Conservation (phyloP, 257 asterid genomes). For the Ilex asprella region DNA sequence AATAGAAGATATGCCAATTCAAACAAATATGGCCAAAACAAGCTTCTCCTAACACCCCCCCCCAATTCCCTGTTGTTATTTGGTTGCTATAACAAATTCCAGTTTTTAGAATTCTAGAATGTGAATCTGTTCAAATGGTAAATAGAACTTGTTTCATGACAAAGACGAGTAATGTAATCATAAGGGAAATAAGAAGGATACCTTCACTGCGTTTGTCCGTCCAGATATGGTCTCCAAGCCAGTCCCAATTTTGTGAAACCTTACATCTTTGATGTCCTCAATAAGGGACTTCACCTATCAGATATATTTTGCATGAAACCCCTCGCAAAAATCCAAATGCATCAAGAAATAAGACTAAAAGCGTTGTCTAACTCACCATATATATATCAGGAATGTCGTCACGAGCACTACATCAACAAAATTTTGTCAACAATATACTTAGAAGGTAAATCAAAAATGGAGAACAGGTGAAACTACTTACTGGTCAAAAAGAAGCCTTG, state of each 20-base stretch:
- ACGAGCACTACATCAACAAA: constrained; percentile 53
- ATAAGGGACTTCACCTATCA: constrained; percentile 77
- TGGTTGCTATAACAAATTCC: not conserved
- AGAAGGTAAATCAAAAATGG: constrained; percentile 6
- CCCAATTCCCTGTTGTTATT: not conserved
- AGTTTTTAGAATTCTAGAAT: not conserved
- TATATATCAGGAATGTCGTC: constrained; percentile 81
- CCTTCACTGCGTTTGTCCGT: constrained; percentile 66
- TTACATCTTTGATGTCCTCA: constrained; percentile 93
- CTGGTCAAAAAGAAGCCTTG: constrained; percentile 92
- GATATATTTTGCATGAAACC: constrained; percentile 10
- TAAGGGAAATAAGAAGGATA: constrained; percentile 18
- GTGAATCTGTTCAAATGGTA: not conserved
- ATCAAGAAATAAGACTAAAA: not conserved
- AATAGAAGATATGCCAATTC: too few species aligned
- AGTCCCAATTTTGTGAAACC: constrained; percentile 86
- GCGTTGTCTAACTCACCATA: constrained; percentile 52
- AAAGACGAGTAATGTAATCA: not conserved
- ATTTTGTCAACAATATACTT: constrained; percentile 15
- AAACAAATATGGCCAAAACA: too few species aligned
- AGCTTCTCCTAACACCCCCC: too few species aligned
- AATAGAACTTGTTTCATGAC: not conserved
- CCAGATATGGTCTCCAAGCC: constrained; percentile 82
- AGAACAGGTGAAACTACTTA: constrained; percentile 27
- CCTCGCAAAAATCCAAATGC: constrained; percentile 7